These are phyloP conservation scores for Pseudocercospora fuligena DNA, from an alignment of 2,329 filamentous ascomycete species.

Conservation along the genomic window DNA sequence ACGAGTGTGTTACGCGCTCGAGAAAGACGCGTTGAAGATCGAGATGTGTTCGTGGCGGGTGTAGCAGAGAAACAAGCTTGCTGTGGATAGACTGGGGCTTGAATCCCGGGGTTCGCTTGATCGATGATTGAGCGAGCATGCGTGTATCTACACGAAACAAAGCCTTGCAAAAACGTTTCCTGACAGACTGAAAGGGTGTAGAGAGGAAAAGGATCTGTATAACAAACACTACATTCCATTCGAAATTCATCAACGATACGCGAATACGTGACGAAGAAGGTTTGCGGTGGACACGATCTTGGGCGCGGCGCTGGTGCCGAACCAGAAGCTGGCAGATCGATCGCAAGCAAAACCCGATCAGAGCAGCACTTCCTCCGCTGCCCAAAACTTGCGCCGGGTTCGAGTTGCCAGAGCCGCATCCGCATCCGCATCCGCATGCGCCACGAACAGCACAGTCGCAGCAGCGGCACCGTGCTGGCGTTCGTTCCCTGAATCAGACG, in stretches of 20 bases:
- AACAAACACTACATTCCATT: no score
- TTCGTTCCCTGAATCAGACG: neutral
- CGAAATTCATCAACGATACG: no score
- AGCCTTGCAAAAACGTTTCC: no score
- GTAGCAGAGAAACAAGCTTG: neutral
- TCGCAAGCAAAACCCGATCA: neutral
- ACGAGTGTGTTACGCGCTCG: neutral
- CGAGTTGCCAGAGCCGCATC: neutral
- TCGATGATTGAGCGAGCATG: neutral
- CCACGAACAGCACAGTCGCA: neutral
- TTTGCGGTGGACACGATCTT: neutral
- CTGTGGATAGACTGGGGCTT: neutral
- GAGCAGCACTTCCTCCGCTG: neutral
- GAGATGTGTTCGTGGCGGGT: neutral
- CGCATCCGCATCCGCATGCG: neutral
- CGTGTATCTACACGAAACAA: neutral
- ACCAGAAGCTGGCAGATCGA: neutral
- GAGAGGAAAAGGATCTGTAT: no score
- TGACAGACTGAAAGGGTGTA: no score
- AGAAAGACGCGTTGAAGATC: neutral
- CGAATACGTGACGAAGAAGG: neutral
- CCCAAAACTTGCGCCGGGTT: neutral
- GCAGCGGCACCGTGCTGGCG: no score
- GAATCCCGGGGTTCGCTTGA: neutral
- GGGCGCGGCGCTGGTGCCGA: neutral